Base-by-base conservation (phyloP, 2,329 filamentous ascomycete genomes). In the Fusarium oxysporum region DNA sequence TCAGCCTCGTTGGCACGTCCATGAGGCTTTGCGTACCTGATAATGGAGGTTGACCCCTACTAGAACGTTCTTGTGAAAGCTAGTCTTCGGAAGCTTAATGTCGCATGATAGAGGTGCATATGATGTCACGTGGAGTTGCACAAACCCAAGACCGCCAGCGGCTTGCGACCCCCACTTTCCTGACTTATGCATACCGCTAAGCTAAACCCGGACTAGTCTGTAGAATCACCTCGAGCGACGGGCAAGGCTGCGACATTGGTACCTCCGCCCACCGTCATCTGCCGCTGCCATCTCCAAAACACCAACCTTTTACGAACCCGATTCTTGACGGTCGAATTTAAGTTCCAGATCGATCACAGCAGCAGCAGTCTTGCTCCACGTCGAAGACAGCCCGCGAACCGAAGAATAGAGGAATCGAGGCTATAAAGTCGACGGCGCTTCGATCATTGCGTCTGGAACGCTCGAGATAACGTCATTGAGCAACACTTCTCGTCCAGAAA, bases 381-480 rank as follows among this genome's bases (percentile, higher is more conserved):
- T 25, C 14, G 25, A 53, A 70, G 32, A 41, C 67, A 25, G 19
- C 38, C 21, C 30, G 28, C 58, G 53, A 56, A 23, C 17, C 44
- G 35, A 40, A 63, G 16, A 47, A 35, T 21, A 57, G 28, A 38
- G 28, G 16, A 56, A 43, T 35, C 33, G 30, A 73, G 44, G 45
- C 53, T 65, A 59, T 47, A 58, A 62, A 43, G 64, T 56, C 50
- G 47, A 60, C 33, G 47, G 61, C 55, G 55, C 43, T 71, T 69
- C 69, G 54, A 65, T 44, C 59, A 70, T 78, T 77, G 67, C 72
- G 65, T 58, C 70, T 68, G 65, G 65, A 56, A 53, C 64, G 60
- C 65, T 63, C 60, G 71, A 70, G 71, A 79, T 79, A 80, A 80
- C 78, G 78, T 79, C 79, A 80, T 80, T 76, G 71, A 76, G 61